Percentiles rank a stretch among this genome's conserved stretches.
Evolutionary conservation across 208 protist genomes (phyloP).

Genomic region (Leishmania mexicana): DNA sequence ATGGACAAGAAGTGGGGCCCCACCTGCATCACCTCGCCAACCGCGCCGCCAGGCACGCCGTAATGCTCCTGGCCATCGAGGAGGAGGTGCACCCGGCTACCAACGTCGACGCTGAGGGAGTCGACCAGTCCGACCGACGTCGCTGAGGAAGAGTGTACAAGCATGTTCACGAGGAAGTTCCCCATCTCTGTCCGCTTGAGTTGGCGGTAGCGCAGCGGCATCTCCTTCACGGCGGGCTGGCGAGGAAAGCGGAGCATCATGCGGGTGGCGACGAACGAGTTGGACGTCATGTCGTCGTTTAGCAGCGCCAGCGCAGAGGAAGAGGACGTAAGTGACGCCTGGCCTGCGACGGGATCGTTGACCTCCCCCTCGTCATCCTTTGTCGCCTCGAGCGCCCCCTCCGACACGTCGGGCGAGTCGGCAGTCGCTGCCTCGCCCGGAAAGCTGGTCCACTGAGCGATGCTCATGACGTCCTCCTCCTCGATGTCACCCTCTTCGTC

Average conservation of each 20-base stretch:
- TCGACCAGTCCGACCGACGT: slow-evolving; percentile 68
- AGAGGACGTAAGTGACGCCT: slow-evolving; percentile 7
- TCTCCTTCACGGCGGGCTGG: slow-evolving; percentile 62
- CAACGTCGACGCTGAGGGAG: slow-evolving; percentile 72
- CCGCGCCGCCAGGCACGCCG: slow-evolving; percentile 68
- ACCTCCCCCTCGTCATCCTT: neutral
- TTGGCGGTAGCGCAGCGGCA: slow-evolving; percentile 54
- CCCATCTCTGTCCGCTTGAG: slow-evolving; percentile 82
- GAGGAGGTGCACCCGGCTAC: slow-evolving; percentile 75
- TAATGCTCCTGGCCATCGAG: slow-evolving; percentile 53
- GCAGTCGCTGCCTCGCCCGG: neutral
- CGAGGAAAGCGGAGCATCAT: slow-evolving; percentile 76
- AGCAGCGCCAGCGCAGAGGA: slow-evolving; percentile 18
- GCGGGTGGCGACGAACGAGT: slow-evolving; percentile 60
- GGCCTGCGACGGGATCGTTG: neutral
- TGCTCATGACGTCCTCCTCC: slow-evolving; percentile 21
- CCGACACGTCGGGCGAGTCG: neutral
- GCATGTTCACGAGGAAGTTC: slow-evolving; percentile 80
- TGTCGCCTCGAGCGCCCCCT: neutral
- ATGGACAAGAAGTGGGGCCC: slow-evolving; percentile 78
- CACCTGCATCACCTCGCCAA: slow-evolving; percentile 84
- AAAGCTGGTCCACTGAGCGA: slow-evolving; percentile 17
- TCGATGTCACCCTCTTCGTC: slow-evolving; percentile 15
- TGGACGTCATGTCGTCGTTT: slow-evolving; percentile 68
- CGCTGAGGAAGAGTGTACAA: slow-evolving; percentile 57